These are phyloP conservation scores for Cytospora mali DNA, from an alignment of 2,329 filamentous ascomycete genomes.

Conservation along the genomic window DNA sequence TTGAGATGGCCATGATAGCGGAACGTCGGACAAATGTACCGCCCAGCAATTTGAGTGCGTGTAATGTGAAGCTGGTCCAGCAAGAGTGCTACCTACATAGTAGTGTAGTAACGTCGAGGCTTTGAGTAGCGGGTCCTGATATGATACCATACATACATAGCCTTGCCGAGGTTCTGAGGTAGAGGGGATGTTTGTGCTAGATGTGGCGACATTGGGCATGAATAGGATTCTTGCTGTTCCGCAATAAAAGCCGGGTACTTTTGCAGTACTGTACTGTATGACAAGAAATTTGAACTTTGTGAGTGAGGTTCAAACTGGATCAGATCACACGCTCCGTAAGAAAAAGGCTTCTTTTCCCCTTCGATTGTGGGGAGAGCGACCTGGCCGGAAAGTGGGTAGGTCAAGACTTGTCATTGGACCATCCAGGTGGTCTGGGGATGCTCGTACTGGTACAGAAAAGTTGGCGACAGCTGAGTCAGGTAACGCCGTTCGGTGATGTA, in stretches of 20 bases:
- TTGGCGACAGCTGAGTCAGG: background rate
- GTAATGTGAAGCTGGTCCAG: background rate
- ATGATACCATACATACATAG: constrained; percentile 3
- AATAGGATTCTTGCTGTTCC: constrained; percentile 11
- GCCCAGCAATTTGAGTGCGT: background rate
- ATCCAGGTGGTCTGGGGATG: background rate
- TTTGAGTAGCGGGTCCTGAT: constrained; percentile 15
- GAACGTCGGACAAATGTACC: background rate
- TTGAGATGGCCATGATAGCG: background rate
- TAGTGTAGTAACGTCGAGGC: constrained; percentile 7
- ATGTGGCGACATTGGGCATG: constrained; percentile 22
- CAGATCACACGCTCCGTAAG: background rate
- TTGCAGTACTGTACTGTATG: constrained; percentile 15
- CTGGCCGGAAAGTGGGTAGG: background rate
- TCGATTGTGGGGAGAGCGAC: constrained; percentile 9
- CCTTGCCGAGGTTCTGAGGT: constrained; percentile 15
- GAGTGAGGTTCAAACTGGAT: background rate
- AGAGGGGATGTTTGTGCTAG: constrained; percentile 10
- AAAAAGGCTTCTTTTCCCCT: constrained; percentile 18
- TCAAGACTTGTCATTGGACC: background rate
- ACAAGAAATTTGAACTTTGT: constrained; percentile 4
- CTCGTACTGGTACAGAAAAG: background rate
- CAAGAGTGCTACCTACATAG: constrained; percentile 7
- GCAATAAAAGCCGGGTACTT: constrained; percentile 14
- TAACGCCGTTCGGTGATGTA: background rate